Percentiles rank a stretch among this genome's conserved stretches.
Evolutionary conservation across 225 moss, liverwort and hornwort species (phyloP).

Genomic region (Climacium dendroides): DNA sequence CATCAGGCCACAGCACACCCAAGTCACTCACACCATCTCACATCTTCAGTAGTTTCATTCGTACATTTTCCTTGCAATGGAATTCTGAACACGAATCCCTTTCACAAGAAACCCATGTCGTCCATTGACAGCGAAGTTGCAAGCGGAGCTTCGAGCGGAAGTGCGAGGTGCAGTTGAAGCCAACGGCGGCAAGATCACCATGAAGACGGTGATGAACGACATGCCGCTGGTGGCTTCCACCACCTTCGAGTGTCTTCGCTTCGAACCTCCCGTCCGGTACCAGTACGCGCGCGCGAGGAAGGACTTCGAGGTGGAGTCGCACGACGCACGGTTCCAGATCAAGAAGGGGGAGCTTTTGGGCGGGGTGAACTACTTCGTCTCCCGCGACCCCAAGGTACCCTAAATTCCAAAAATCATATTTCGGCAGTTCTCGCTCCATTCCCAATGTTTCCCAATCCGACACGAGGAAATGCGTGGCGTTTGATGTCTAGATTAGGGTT

Average conservation of each 20-base stretch:
- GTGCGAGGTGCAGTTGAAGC: slow-evolving; percentile 9
- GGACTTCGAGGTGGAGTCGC: slow-evolving; percentile 34
- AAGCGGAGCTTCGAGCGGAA: slow-evolving; percentile 20
- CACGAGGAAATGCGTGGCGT: no score
- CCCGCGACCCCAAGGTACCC: slow-evolving; percentile 25
- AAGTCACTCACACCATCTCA: background rate
- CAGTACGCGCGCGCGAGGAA: slow-evolving; percentile 37
- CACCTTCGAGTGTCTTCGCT: slow-evolving; percentile 20
- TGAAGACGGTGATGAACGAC: background rate
- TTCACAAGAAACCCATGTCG: background rate
- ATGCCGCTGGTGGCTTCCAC: slow-evolving; percentile 40
- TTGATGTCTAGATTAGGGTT: background rate
- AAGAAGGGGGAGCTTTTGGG: slow-evolving; percentile 58
- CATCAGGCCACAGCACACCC: background rate
- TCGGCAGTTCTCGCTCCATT: no score
- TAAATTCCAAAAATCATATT: background rate
- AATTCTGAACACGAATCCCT: background rate
- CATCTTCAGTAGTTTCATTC: background rate
- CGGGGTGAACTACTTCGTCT: slow-evolving; percentile 38
- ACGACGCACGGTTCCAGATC: slow-evolving; percentile 31
- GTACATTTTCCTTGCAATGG: background rate
- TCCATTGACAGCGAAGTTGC: background rate
- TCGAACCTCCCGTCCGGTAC: slow-evolving; percentile 17
- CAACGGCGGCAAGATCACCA: background rate
- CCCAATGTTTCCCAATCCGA: background rate